Evolutionary conservation across 495 filamentous ascomycete genomes (phyloP).

Genomic region (Penicillium angulare): DNA sequence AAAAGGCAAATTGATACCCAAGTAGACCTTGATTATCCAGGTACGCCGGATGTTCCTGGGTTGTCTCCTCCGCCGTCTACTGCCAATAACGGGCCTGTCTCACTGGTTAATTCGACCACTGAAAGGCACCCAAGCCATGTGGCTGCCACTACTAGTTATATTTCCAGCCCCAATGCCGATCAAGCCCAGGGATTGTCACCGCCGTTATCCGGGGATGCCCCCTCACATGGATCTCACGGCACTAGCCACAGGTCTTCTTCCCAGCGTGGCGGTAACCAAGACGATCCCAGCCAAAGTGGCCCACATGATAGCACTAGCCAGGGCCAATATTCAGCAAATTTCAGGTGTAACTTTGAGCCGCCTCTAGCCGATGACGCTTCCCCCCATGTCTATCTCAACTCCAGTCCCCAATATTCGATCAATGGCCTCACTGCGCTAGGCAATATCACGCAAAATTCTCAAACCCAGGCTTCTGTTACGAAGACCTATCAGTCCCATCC

Average conservation of each 20-base stretch:
- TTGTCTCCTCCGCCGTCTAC: neutral
- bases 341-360: conserved; percentile 4
- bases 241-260: neutral
- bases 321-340: neutral
- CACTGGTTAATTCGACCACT: neutral
- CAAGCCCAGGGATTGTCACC: conserved; percentile 7
- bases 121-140: neutral
- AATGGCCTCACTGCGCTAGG: conserved; percentile 22
- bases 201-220: conserved; percentile 14
- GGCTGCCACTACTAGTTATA: neutral
- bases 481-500: conserved; percentile 21
- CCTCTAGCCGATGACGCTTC: conserved; percentile 7
- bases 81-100: neutral
- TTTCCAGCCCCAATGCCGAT: neutral
- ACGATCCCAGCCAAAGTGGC: neutral
- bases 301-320: neutral
- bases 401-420: conserved; percentile 28
- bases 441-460: conserved; percentile 6
- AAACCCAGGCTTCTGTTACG: conserved; percentile 6
- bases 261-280: neutral
- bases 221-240: conserved; percentile 4
- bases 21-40: neutral
- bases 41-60: neutral
- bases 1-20: neutral
- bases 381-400: conserved; percentile 24